These are phyloP conservation scores for Thielaviopsis populi DNA, from an alignment of 2,329 filamentous ascomycete species.

Conservation along the genomic window DNA sequence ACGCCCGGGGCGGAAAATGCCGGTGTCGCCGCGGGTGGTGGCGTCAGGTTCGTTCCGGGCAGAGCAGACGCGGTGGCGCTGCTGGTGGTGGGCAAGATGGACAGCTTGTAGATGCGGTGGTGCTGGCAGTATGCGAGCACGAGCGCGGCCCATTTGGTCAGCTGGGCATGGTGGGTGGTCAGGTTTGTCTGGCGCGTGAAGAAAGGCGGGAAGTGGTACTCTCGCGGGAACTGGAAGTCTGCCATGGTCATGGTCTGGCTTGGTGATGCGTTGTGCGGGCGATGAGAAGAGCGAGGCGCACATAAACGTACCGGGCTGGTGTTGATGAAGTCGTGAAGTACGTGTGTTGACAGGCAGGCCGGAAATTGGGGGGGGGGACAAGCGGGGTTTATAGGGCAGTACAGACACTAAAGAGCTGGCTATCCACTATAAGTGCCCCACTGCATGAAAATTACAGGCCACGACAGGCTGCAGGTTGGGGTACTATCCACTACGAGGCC, in stretches of 20 bases:
- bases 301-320: not conserved
- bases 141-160: conserved; percentile 72
- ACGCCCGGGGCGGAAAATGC: not conserved
- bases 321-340: not conserved
- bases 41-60: conserved; percentile 21
- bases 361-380: not conserved
- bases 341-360: not conserved
- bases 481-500: not conserved
- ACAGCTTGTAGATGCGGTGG: conserved; percentile 61
- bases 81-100: conserved; percentile 41
- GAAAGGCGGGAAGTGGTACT: conserved; percentile 70
- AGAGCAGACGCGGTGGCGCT: conserved; percentile 28
- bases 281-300: not conserved
- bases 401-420: not conserved
- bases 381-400: not conserved
- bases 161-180: conserved; percentile 58
- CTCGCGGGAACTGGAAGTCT: conserved; percentile 42
- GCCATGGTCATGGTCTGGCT: not conserved
- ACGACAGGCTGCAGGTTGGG: too few species aligned
- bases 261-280: not conserved
- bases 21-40: not conserved
- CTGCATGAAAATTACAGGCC: too few species aligned
- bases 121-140: conserved; percentile 72
- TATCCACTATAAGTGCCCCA: not conserved
- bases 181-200: conserved; percentile 68